Evolutionary conservation across 1,139 yeast genomes (phyloP), one percentile per base, ranked within the genome.

Genomic region (Taiozyma sp.): DNA sequence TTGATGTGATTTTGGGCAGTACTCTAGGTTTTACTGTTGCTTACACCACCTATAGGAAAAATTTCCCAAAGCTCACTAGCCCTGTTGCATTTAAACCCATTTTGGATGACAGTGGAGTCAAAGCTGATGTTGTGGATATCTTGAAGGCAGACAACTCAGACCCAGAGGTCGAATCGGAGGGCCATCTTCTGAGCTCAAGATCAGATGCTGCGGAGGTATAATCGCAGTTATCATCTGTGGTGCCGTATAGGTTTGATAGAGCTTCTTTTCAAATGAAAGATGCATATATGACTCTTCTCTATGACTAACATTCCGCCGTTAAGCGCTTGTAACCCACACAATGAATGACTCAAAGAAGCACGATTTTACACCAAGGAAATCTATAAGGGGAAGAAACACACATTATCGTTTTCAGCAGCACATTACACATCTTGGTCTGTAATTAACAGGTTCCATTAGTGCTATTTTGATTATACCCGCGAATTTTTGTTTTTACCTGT

Each of bases 1-100:
- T 83, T 13, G 96, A 87, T 66, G 80, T 87, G 2, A 55, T 83
- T 0, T 61, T 80, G 32, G 96, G 95, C 1, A 73, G 83, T 44
- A 28, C 70, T 2, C 61, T 87, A 8, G 95, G 93, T 3, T 61
- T 66, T 23, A 44, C 65, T 2, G 60, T 70, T 32, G 80, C 81
- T 0, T 63, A 67, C 54, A 73, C 73, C 58, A 54, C 72, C 4
- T 83, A 82, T 59, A 69, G 71, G 52, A 70, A 79, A 54, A 76
- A 74, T 63, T 81, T 79, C 68, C 79, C 79, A 28, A 56, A 68
- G 5, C 57, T 70, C 13, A 48, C 59, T 32, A 61, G 66, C 24
- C 57, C 58, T 27, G 46, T 63, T 8, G 68, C 74, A 5, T 72
- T 71, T 57, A 70, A 70, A 51, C 74, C 76, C 23, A 44, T 65